Base-by-base conservation (phyloP, 2,329 filamentous ascomycete genomes). In the Botrytis squamosa region DNA sequence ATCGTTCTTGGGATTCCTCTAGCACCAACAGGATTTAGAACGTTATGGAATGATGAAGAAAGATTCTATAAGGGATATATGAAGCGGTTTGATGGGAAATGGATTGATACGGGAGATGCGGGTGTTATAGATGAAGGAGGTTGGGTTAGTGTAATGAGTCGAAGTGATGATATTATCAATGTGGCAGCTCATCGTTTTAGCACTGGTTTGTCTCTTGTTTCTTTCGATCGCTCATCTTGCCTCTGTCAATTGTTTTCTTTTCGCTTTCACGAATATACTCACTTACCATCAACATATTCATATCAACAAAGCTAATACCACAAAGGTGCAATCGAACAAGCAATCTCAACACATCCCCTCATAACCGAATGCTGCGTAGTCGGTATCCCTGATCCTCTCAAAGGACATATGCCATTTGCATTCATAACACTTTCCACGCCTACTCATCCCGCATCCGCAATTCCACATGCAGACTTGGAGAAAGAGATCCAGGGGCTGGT, bases 161-260 rank as follows among this genome's bases (percentile, higher is more conserved):
- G 89, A 59, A 82, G 83, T 46, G 95, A 98, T 83, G 95, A 98
- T 82, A 92, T 98, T 74, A 94, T 98, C 80, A 98, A 98, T 80
- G 95, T 97, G n/a, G 95, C 94, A 59, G 94, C 95, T 8, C 95
- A 98, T 84, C 89, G 95, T 22, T 91, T 98, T 75, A 95, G 92
- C 76, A 97, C 94, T 18, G 93, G 92, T 92, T 85, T 78, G 86
- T 82, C 38, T 71, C 68, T 29, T 60, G 38, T 67, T 64, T n/a
- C 25, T n/a, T 57, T 29, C 52, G 16, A 18, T 57, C 16, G 8
- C 14, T 12, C 5, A 7, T 36, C 59, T 29, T 14, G 18, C 8
- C 14, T 42, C 38, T 6, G 29, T 38, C 38, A 7, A 18, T 8
- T 40, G 7, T 12, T 25, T 68, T 49, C 44, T 20, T 18, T 42